Percentiles rank a stretch among this genome's conserved stretches.
phyloP scores from a whole-genome alignment of 192 early-diverging fungal species.

The Oehlia diaphana region DNA sequence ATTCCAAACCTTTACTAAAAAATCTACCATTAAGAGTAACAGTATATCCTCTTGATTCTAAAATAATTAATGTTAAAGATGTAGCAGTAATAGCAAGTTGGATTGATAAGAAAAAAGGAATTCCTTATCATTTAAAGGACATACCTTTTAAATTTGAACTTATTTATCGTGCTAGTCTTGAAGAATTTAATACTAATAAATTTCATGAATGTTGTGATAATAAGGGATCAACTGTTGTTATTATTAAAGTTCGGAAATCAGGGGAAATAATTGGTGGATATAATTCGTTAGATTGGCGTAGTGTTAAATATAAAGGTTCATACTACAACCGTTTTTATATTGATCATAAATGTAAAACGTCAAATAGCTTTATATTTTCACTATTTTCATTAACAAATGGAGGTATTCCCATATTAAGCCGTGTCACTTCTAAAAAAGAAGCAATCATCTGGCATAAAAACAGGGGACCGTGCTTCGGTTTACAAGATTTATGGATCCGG shows the following conservation, averaged over 20 bases:
- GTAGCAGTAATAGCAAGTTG: not conserved
- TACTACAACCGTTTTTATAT: no score
- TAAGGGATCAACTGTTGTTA: not conserved
- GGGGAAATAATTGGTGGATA: not conserved
- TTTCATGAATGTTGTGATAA: not conserved
- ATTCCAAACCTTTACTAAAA: not conserved
- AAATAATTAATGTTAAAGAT: not conserved
- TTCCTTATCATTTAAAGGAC: not conserved
- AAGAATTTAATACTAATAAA: not conserved
- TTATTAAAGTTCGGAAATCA: not conserved
- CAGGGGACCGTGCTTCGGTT: conserved; percentile 10
- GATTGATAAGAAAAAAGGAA: conserved; percentile 2
- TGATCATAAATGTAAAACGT: not conserved
- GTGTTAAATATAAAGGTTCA: not conserved
- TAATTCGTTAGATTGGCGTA: not conserved
- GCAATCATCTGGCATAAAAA: not conserved
- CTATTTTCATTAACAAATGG: not conserved
- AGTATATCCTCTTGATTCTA: not conserved
- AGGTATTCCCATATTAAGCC: not conserved
- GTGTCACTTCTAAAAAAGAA: not conserved
- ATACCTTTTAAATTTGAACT: not conserved
- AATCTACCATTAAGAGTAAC: not conserved
- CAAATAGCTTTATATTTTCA: conserved; percentile 27
- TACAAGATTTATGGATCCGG: not conserved
- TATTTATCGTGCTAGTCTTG: not conserved